A percentile compares a stretch with the other conserved stretches of the same genome.
phyloP scores from a whole-genome alignment of 352 stramenopile species.

The Globisporangium cylindrosporum region DNA sequence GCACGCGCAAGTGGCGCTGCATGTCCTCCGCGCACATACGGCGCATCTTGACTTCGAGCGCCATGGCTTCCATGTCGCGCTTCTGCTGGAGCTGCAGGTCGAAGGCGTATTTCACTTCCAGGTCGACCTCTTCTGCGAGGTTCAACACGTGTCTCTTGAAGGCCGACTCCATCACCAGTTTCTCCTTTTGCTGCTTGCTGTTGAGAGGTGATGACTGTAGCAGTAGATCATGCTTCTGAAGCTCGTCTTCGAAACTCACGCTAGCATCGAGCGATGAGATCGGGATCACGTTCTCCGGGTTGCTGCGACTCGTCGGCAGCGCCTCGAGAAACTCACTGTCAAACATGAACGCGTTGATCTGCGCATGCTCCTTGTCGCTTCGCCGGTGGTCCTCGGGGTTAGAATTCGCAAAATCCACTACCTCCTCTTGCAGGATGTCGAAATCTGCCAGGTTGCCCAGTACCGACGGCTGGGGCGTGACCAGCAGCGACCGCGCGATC shows the following conservation, averaged over 20 bases:
- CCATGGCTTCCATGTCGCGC: conserved; percentile 51
- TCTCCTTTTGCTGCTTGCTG: conserved; percentile 11
- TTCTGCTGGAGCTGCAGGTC: conserved; percentile 53
- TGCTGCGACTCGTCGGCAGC: conserved; percentile 40
- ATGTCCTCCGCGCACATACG: conserved; percentile 51
- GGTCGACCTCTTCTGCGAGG: conserved; percentile 48
- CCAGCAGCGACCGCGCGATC: conserved; percentile 56
- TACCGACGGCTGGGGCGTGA: conserved; percentile 30
- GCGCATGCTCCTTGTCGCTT: conserved; percentile 16
- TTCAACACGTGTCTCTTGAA: conserved; percentile 57
- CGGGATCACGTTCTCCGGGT: conserved; percentile 53
- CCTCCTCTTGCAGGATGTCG: conserved; percentile 47
- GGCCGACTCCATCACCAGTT: conserved; percentile 53
- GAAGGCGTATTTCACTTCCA: conserved; percentile 56
- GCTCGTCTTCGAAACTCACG: conserved; percentile 49
- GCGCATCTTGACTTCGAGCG: conserved; percentile 43
- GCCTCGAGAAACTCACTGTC: conserved; percentile 35
- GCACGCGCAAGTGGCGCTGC: conserved; percentile 46
- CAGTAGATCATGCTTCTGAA: conserved; percentile 43
- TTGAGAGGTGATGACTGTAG: conserved; percentile 30
- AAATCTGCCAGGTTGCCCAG: conserved; percentile 61
- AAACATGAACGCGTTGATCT: conserved; percentile 24
- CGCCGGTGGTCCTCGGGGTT: conserved; percentile 22
- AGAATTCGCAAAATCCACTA: conserved; percentile 21
- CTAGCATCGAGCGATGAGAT: conserved; percentile 2